Evolutionary conservation across 805 yeast species (phyloP), one percentile per base, ranked within the genome.

Genomic region (Saturnispora galanensis): DNA sequence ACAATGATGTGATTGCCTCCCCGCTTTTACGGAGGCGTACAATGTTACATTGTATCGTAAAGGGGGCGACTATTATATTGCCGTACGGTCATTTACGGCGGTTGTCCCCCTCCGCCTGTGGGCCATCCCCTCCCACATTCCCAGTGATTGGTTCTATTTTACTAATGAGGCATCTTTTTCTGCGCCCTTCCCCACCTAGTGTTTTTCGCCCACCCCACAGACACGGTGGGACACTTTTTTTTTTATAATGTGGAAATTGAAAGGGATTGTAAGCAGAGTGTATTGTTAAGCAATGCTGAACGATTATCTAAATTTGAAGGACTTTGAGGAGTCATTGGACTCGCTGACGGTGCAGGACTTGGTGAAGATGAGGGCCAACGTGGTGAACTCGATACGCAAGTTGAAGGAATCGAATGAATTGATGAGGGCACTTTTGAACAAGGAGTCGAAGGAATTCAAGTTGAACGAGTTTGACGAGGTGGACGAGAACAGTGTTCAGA

Each of bases 371-470:
- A 56, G 60, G 35, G 38, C 46, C 12, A 66, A 65, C 46, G 53
- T 74, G n/a, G 46, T 46, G 11, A 64, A 61, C 36, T 73, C 82
- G 13, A 55, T 77, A 13, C 46, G 50, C 3, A 77, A 75, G 55
- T 56, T 81, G 41, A 52, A 63, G 38, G 73, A 71, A 38, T 76
- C 86, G 1, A 81, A 79, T 51, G 57, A 59, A 26, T 62, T 71
- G 36, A 66, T 82, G 56, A 47, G 52, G 12, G 56, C 59, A 3
- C 31, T 38, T 9, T 13, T 38, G 35, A 16, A 38, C n/a, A 28
- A 35, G 28, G 38, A 35, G 26, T 11, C 26, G 6, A 18, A 16
- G 13, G 11, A n/a, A 11, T 34, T 12, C 21, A 34, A 16, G 9
- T 11, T 17, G 38, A 35, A 35, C 38, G 17, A 15, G 16, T 35